These are phyloP conservation scores for Tolypocladium ophioglossoides DNA, from an alignment of 2,329 filamentous ascomycete genomes.

Conservation along the genomic window DNA sequence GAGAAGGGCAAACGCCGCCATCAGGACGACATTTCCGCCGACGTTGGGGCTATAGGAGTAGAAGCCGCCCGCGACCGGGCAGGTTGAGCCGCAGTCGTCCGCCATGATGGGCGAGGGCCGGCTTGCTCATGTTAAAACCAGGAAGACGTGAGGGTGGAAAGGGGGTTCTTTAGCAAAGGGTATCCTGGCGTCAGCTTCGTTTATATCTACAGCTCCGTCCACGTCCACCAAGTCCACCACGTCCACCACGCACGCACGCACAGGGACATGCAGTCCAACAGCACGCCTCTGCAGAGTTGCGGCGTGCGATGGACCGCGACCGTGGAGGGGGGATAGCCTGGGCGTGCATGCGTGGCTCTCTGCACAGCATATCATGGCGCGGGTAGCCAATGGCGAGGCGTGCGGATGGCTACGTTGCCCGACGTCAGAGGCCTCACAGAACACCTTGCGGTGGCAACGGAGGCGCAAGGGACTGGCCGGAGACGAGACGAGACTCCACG, in stretches of 20 bases:
- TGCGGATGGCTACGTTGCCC: not conserved
- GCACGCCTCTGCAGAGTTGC: not conserved
- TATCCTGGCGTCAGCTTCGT: not conserved
- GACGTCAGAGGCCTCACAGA: too few relatives aligned
- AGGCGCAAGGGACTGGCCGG: not conserved
- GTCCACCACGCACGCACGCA: not conserved
- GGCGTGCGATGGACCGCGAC: not conserved
- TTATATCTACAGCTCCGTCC: not conserved
- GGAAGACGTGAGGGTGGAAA: slow-evolving; percentile 3
- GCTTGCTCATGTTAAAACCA: slow-evolving; percentile 14
- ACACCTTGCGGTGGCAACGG: too few relatives aligned
- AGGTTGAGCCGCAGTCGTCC: slow-evolving; percentile 23
- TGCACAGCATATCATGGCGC: not conserved
- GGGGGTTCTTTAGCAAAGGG: not conserved
- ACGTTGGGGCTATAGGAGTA: slow-evolving; percentile 25
- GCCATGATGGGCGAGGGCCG: slow-evolving; percentile 19
- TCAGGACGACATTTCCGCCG: slow-evolving; percentile 28
- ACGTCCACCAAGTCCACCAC: not conserved
- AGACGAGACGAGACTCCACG: not conserved
- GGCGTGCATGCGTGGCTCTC: too few relatives aligned
- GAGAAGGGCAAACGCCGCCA: slow-evolving; percentile 28
- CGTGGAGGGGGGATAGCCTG: not conserved
- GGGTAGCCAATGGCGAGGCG: not conserved
- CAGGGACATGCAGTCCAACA: not conserved
- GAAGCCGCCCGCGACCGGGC: slow-evolving; percentile 24